Base-by-base conservation (phyloP, 192 early-diverging fungal species). In the Coemansia sp. region DNA sequence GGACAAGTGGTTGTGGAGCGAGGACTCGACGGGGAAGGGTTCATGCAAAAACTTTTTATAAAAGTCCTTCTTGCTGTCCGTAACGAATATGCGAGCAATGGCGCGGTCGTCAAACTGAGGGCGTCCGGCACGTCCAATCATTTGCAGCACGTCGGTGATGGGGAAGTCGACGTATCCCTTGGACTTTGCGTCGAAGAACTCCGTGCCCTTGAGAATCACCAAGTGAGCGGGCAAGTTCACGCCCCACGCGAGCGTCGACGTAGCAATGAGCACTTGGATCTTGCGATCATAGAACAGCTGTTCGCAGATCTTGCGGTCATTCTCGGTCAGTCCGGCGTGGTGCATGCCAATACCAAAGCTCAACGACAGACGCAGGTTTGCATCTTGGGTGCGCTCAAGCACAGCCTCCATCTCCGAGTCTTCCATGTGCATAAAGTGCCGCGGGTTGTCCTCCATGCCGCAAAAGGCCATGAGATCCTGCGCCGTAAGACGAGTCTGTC, bases 31-130 rank as follows among this genome's bases (percentile, higher is more conserved):
- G n/a, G 92, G 92, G 79, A 92, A 94, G 1, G 95, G 94, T 68
- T 95, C 93, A 69, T 96, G 93, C 52, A 99, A 84, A 74, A 99
- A 99, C 82, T 91, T 93, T 61, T 96, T 96, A 85, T 97, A 99
- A 83, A 98, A 99, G 69, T 97, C 93, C 85, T 97, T 96, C 69
- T 99, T 99, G 23, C 85, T 75, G 65, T 97, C 98, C 25, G 94
- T 93, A 0, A 98, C 95, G 72, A 99, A 89, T 55, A 99, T 92
- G 10, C 90, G 84, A 2, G 95, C 95, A 38, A 97, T 86, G 23
- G 95, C 97, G 33, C 88, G 89, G 69, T 93, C 88, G 75, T 98
- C 97, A 64, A 95, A 98, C 81, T 97, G 95, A 9, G 95, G 95
- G 43, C 98, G 88, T 20, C 88, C 95, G 6, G 98, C 98, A 64